Evolutionary conservation across 768 basidiomycete genomes (phyloP).

Genomic region (Phylloporus rhodoxanthus): DNA sequence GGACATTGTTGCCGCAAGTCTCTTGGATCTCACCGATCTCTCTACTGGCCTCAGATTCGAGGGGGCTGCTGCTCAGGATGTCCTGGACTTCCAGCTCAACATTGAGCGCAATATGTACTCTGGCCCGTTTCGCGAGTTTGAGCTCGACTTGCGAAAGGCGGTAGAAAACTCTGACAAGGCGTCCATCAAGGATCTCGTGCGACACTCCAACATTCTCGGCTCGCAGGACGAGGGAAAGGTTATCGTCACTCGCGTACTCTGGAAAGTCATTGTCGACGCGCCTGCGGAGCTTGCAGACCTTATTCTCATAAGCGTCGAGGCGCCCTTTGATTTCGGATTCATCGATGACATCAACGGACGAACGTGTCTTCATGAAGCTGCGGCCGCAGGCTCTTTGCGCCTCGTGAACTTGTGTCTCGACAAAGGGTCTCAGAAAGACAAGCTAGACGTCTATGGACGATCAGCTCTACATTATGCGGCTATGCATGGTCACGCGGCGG

Average conservation of each 20-base stretch:
- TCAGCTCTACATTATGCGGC: slow-evolving; percentile 93
- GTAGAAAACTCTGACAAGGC: slow-evolving; percentile 55
- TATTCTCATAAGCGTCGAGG: slow-evolving; percentile 59
- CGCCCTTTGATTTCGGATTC: slow-evolving; percentile 82
- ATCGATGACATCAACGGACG: slow-evolving; percentile 97
- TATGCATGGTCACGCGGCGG: slow-evolving; percentile 78
- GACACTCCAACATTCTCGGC: slow-evolving; percentile 60
- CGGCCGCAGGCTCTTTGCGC: slow-evolving; percentile 73
- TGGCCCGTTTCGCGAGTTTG: slow-evolving; percentile 82
- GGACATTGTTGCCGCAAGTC: slow-evolving; percentile 82
- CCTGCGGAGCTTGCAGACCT: slow-evolving; percentile 66
- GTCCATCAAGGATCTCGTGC: slow-evolving; percentile 63
- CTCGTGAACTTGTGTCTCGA: slow-evolving; percentile 79
- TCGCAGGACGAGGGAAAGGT: slow-evolving; percentile 55
- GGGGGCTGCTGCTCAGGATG: slow-evolving; percentile 68
- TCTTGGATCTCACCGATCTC: slow-evolving; percentile 72
- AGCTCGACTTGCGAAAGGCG: slow-evolving; percentile 78
- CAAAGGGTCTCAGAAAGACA: slow-evolving; percentile 63
- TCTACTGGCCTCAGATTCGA: slow-evolving; percentile 74
- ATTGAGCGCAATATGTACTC: slow-evolving; percentile 55
- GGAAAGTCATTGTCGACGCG: slow-evolving; percentile 86
- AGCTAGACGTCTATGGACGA: slow-evolving; percentile 85
- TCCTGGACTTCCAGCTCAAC: slow-evolving; percentile 66
- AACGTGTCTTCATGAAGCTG: slow-evolving; percentile 89
- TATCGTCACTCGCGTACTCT: slow-evolving; percentile 86